phyloP scores from a whole-genome alignment of 2,329 filamentous ascomycete species.

The Curvularia lunata region DNA sequence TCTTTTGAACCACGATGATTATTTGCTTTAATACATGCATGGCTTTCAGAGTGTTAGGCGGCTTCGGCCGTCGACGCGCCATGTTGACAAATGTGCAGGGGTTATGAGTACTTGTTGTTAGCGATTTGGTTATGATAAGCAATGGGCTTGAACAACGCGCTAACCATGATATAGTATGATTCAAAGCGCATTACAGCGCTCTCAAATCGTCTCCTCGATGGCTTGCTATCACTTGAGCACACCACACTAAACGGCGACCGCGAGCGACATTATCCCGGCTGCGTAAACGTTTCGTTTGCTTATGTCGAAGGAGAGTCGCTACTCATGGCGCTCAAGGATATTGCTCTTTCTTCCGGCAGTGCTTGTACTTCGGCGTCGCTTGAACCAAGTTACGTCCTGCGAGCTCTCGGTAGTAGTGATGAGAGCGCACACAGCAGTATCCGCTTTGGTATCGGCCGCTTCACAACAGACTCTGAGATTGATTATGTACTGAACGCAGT shows the following conservation, averaged over 20 bases:
- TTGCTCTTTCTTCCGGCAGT: slow-evolving; percentile 93
- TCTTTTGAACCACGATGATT: slow-evolving; percentile 66
- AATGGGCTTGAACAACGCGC: slow-evolving; percentile 8
- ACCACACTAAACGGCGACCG: slow-evolving; percentile 88
- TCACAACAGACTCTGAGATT: slow-evolving; percentile 93
- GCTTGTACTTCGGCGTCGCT: slow-evolving; percentile 96
- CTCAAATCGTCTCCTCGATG: slow-evolving; percentile 82
- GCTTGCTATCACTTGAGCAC: slow-evolving; percentile 88
- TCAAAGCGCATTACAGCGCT: slow-evolving; percentile 80
- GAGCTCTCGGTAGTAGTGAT: slow-evolving; percentile 93
- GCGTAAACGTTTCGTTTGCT: slow-evolving; percentile 97
- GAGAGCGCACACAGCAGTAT: slow-evolving; percentile 98
- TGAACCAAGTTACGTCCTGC: slow-evolving; percentile 94
- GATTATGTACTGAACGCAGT: slow-evolving; percentile 98
- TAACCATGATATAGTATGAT: slow-evolving; percentile 73
- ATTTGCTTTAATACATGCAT: slow-evolving; percentile 83
- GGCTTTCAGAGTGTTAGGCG: slow-evolving; percentile 73
- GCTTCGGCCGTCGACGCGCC: slow-evolving; percentile 43
- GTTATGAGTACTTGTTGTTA: slow-evolving; percentile 60
- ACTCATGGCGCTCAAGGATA: slow-evolving; percentile 97
- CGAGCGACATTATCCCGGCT: slow-evolving; percentile 87
- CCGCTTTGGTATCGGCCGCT: slow-evolving; percentile 94
- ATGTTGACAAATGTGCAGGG: slow-evolving; percentile 66
- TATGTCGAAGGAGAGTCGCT: slow-evolving; percentile 98
- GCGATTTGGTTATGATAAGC: background rate